Base-by-base conservation (phyloP, 2,329 filamentous ascomycete species). In the Alternaria angustiovoidea region DNA sequence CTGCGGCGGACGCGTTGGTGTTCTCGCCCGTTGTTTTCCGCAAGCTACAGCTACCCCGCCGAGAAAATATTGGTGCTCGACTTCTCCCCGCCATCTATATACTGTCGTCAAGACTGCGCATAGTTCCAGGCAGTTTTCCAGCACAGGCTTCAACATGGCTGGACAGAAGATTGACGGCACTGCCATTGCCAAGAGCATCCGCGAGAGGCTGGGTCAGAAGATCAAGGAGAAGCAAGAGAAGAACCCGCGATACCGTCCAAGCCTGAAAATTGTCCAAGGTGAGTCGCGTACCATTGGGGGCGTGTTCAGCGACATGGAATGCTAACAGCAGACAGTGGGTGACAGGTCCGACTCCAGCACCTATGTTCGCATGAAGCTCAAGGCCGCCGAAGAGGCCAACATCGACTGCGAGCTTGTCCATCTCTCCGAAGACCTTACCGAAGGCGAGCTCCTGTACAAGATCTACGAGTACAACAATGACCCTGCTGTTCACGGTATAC, bases 341-440 rank as follows among this genome's bases (percentile, higher is more conserved):
- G 91, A 94, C 79, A 89, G 95, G 73, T 92, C 92, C 68, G 95
- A 99, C 82, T 97, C 94, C 38, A 91, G 92, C 75, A 98, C 94
- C 53, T 99, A 99, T 91, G 94, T 99, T 81, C 94, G 94, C 82
- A 99, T 99, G 95, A 99, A 99, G 85, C 84, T 97, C 75, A 99
- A 97, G 86, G 95, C 95, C 68, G 95, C 95, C 59, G 85, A 92
- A 78, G 95, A 98, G 91, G 93, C 94, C 75, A 93, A 92, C 75
- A 97, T 99, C 76, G 85, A 87, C 65, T 97, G 94, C 83, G 90
- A 94, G 74, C 83, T 97, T 65, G 84, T 96, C 69, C 92, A 94
- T 76, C 92, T 94, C 73, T 88, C 92, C 51, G 92, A 94, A 72
- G 85, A 89, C 63, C 91, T 94, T 77, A 88, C 89, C 55, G 92